Percentiles rank a stretch among this genome's conserved stretches.
phyloP scores from a whole-genome alignment of 2,329 filamentous ascomycete genomes.

The Emergomyces africanus region DNA sequence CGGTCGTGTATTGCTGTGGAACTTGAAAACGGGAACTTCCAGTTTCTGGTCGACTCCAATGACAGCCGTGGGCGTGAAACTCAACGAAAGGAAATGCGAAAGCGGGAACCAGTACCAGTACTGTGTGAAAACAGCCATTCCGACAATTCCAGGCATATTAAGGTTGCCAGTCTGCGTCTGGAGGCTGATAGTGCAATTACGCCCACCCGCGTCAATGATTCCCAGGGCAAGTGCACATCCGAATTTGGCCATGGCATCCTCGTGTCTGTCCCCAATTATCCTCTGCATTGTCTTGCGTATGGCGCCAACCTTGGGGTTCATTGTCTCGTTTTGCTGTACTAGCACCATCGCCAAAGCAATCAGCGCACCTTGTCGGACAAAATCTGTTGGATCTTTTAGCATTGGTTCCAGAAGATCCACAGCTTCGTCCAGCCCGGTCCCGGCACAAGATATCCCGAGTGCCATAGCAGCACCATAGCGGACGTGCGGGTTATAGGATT shows the following conservation, averaged over 20 bases:
- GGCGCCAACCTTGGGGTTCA: conserved; percentile 89
- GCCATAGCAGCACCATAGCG: conserved; percentile 98
- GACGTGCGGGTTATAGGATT: conserved; percentile 98
- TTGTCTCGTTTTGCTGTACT: conserved; percentile 97
- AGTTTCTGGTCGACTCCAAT: conserved; percentile 91
- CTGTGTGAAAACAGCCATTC: conserved; percentile 95
- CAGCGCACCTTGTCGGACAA: conserved; percentile 89
- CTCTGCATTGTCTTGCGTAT: conserved; percentile 92
- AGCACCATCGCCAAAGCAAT: conserved; percentile 96
- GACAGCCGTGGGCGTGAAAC: conserved; percentile 92
- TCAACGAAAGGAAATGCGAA: conserved; percentile 90
- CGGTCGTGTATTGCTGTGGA: conserved; percentile 85
- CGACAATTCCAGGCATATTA: conserved; percentile 96
- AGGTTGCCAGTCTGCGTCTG: conserved; percentile 97
- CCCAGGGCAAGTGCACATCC: conserved; percentile 86
- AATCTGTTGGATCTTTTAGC: conserved; percentile 98
- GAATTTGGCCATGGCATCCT: conserved; percentile 99
- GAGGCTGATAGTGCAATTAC: conserved; percentile 95
- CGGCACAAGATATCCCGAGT: conserved; percentile 92
- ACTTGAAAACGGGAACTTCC: conserved; percentile 87
- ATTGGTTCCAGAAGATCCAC: conserved; percentile 96
- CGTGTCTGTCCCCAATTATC: conserved; percentile 85
- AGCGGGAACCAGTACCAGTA: conserved; percentile 99
- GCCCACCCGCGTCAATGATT: conserved; percentile 94
- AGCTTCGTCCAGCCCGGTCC: conserved; percentile 88